Evolutionary conservation across 2,329 filamentous ascomycete genomes (phyloP), one percentile per base, ranked within the genome.

Genomic region (Ophiobolus disseminans): DNA sequence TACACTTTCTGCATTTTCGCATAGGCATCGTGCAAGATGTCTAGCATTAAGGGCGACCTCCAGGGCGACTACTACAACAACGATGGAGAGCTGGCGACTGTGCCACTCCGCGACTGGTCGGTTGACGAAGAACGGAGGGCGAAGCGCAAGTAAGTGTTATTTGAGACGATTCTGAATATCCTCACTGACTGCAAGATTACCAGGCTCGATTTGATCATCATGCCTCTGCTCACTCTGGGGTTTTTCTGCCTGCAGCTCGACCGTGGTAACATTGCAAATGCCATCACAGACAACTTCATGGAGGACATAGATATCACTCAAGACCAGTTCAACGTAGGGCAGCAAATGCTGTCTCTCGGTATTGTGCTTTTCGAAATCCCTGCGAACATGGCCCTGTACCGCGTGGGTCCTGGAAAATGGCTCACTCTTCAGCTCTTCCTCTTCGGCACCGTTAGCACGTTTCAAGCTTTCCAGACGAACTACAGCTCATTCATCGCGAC

Each of bases 321-420:
- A 31, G 49, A 61, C 40, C 50, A 66, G n/a, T 63, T 65, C 57
- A 68, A 67, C 34, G 49, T 66, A 17, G 65, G 65, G 9, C 57
- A 73, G 36, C 71, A 73, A 5, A 69, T 88, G 11, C 92, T 93
- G 76, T 92, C 90, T 72, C 82, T 82, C 14, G 91, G 90, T 69
- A 95, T 95, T 75, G 91, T 95, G 11, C 55, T 66, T 5, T 71
- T 73, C 3, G 75, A 75, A 43, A 66, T 78, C 16, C 75, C 75
- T 1, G 72, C 9, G 65, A 76, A 50, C 63, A 76, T 41, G 65
- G 72, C 37, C 64, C 72, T 50, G 68, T 76, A 58, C 62, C 70
- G 48, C 45, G 71, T 43, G 62, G 75, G 14, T 62, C 73, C 41
- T 56, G 70, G 49, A 57, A 66, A 32, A 67, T 74, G 62, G 61